Base-by-base conservation (phyloP, 2,329 filamentous ascomycete genomes). In the Periconia sp. region DNA sequence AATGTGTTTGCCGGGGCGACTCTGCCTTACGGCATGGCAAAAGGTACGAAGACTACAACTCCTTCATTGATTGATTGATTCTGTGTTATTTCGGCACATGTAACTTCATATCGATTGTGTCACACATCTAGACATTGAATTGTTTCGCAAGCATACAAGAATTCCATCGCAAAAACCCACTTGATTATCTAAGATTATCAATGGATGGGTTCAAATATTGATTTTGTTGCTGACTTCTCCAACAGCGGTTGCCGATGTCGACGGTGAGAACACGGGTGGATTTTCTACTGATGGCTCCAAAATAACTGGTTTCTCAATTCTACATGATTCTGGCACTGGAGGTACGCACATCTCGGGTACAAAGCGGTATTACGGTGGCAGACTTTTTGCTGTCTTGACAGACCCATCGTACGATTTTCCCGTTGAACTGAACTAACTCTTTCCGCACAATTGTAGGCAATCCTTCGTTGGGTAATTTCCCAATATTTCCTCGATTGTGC, bases 401-500 rank as follows among this genome's bases (percentile, higher is more conserved):
- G 5, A 27, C 23, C 23, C 23, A 27, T 8, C 5, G 23, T 5
- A 27, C 8, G 23, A 8, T 27, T 27, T 27, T 27, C 23, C 23
- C 23, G n/a, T n/a, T n/a, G n/a, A n/a, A n/a, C 8, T 27, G 23
- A 27, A 27, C 8, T 27, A 8, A 27, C 23, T 27, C 8, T 27
- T 27, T 27, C 23, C 23, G n/a, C n/a, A n/a, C n/a, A n/a, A n/a
- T n/a, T n/a, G n/a, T 8, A 27, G 71, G 72, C 9, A 69, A 71
- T 37, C 83, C 87, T 0, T 90, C 85, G 3, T 74, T 91, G 15
- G 89, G 88, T 14, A 90, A 90, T 64, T 91, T 91, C 49, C 85
- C 89, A 0, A 75, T 91, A 1, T 91, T 91, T 58, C 80, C 87
- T 0, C 87, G 89, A 56, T 74, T 81, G 41, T 91, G 88, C 58